Conservation (phyloP, 106 monocot species). For the Apostasia ramifera region DNA sequence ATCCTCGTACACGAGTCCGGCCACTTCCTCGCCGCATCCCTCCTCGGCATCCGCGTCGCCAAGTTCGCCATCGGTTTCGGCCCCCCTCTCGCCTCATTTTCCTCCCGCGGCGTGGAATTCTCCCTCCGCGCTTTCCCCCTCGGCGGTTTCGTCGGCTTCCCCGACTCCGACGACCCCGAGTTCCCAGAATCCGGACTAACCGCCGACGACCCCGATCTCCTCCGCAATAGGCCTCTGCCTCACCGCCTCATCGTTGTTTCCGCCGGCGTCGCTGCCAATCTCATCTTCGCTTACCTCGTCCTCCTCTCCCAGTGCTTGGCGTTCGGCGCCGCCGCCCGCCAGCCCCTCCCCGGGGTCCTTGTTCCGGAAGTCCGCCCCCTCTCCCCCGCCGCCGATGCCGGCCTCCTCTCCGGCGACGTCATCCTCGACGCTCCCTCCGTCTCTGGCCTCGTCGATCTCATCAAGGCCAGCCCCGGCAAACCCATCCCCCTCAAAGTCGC, state of each 20-base stretch:
- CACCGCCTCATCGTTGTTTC: conserved; percentile 87
- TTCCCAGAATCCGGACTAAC: conserved; percentile 49
- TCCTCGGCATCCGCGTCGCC: conserved; percentile 77
- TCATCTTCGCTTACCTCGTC: conserved; percentile 66
- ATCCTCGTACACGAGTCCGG: conserved; percentile 88
- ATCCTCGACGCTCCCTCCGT: conserved; percentile 50
- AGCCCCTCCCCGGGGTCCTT: conserved; percentile 50
- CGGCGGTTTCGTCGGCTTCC: conserved; percentile 89
- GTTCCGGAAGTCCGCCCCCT: conserved; percentile 63
- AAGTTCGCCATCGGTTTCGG: conserved; percentile 92
- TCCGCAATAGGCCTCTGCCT: conserved; percentile 65
- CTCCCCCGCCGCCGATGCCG: conserved; percentile 56
- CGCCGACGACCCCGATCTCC: conserved; percentile 74
- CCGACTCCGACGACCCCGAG: conserved; percentile 66
- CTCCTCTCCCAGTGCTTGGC: conserved; percentile 62
- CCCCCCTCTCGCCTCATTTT: conserved; percentile 65
- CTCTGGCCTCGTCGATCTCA: conserved; percentile 52
- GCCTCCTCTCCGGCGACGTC: conserved; percentile 65
- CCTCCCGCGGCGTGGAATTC: conserved; percentile 61
- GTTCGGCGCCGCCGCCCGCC: conserved; percentile 64
- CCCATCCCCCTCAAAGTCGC: conserved; percentile 29
- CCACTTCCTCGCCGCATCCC: conserved; percentile 82
- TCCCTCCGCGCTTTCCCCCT: conserved; percentile 90
- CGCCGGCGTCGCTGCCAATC: conserved; percentile 81
- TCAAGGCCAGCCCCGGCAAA: conserved; percentile 48